These are phyloP conservation scores for Globisporangium alternatum DNA, from an alignment of 352 stramenopile genomes.

Conservation along the genomic window DNA sequence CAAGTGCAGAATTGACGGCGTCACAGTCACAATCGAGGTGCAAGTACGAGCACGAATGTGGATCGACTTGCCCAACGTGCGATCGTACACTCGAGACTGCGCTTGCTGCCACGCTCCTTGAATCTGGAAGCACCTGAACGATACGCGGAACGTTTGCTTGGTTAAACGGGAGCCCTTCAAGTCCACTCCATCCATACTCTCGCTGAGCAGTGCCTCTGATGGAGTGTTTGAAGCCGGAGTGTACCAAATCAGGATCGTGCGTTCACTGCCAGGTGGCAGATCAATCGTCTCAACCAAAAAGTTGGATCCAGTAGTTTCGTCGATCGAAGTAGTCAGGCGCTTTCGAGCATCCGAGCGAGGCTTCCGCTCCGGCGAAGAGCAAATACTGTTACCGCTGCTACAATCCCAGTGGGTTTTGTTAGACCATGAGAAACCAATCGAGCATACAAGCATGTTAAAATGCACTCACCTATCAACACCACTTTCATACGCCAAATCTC, in stretches of 20 bases:
- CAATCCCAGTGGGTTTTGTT: not conserved
- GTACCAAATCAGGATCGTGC: conserved; percentile 90
- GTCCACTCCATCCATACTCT: conserved; percentile 61
- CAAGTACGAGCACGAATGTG: conserved; percentile 83
- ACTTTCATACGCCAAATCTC: conserved; percentile 69
- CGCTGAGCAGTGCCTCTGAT: conserved; percentile 35
- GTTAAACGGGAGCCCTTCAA: conserved; percentile 76
- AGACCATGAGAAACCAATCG: not conserved
- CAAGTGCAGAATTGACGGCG: conserved; percentile 80
- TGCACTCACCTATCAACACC: conserved; percentile 67
- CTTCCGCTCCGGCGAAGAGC: conserved; percentile 74
- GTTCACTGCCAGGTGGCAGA: conserved; percentile 78
- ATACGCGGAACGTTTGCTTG: conserved; percentile 87
- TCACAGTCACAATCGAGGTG: conserved; percentile 84
- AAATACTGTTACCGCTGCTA: conserved; percentile 50
- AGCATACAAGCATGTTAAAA: not conserved
- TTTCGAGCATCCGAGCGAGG: conserved; percentile 45
- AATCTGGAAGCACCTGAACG: conserved; percentile 84
- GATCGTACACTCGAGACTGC: conserved; percentile 83
- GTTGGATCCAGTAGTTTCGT: conserved; percentile 74
- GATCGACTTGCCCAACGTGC: conserved; percentile 83
- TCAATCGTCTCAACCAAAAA: conserved; percentile 88
- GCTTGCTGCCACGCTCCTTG: conserved; percentile 85
- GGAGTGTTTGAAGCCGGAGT: conserved; percentile 42
- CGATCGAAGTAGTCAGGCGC: conserved; percentile 34